phyloP scores from a whole-genome alignment of 2,329 filamentous ascomycete genomes.

The Ophiostoma himal-ulmi region DNA sequence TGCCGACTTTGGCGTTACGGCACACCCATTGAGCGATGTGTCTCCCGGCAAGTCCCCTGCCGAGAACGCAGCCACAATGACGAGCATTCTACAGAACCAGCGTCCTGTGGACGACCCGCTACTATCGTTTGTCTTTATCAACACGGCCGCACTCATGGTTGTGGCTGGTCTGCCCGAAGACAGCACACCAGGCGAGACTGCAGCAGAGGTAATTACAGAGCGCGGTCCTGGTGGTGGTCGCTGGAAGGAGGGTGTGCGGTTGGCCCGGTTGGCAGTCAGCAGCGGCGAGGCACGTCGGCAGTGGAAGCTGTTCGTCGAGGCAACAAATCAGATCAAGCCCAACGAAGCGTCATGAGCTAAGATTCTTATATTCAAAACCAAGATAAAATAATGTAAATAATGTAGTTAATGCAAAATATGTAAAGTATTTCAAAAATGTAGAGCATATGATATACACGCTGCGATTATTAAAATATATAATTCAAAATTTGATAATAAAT shows the following conservation, averaged over 20 bases:
- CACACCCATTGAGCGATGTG: slow-evolving; percentile 70
- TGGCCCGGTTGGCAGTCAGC: slow-evolving; percentile 80
- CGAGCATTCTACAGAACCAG: slow-evolving; percentile 67
- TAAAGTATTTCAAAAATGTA: slow-evolving; percentile 1
- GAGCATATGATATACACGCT: background rate
- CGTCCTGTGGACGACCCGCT: slow-evolving; percentile 73
- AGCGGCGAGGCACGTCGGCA: slow-evolving; percentile 81
- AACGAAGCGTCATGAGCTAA: background rate
- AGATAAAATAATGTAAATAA: slow-evolving; percentile 1
- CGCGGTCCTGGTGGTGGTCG: slow-evolving; percentile 76
- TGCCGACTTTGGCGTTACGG: slow-evolving; percentile 75
- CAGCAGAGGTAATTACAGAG: slow-evolving; percentile 73
- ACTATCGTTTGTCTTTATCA: slow-evolving; percentile 88
- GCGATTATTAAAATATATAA: background rate
- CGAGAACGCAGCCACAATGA: slow-evolving; percentile 82
- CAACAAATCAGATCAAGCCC: slow-evolving; percentile 52
- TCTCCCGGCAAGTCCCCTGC: slow-evolving; percentile 77
- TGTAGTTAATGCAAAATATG: background rate
- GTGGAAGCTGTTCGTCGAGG: slow-evolving; percentile 77
- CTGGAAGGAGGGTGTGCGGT: slow-evolving; percentile 91
- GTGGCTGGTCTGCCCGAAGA: slow-evolving; percentile 75
- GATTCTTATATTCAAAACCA: background rate
- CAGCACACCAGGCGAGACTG: slow-evolving; percentile 58
- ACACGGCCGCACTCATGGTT: slow-evolving; percentile 83
- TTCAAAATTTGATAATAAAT: background rate